Evolutionary conservation across 768 basidiomycete species (phyloP).

Genomic region (Clavaria fumosa): DNA sequence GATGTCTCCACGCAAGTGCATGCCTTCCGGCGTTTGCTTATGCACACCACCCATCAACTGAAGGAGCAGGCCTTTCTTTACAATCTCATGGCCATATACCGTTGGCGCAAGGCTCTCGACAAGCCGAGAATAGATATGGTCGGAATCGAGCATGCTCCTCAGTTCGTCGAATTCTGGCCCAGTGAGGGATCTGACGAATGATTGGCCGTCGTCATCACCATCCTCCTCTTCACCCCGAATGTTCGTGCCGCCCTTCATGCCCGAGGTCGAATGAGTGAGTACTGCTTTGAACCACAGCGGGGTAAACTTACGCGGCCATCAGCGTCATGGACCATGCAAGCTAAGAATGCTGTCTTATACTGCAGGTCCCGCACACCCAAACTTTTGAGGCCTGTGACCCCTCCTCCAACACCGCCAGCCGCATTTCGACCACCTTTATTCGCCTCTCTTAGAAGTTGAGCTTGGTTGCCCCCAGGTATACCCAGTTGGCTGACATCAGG

Average conservation of each 20-base stretch:
- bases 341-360: constrained; percentile 97
- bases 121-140: constrained; percentile 87
- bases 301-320: constrained; percentile 61
- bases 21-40: constrained; percentile 90
- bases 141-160: constrained; percentile 83
- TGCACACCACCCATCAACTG: constrained; percentile 99
- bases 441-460: constrained; percentile 81
- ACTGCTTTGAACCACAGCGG: neutral
- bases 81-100: constrained; percentile 96
- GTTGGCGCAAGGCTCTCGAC: constrained; percentile 95
- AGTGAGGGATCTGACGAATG: constrained; percentile 80
- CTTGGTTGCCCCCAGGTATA: constrained; percentile 83
- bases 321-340: constrained; percentile 91
- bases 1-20: constrained; percentile 96
- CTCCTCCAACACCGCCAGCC: constrained; percentile 56
- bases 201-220: constrained; percentile 61
- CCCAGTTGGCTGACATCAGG: constrained; percentile 96
- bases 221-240: constrained; percentile 80
- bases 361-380: constrained; percentile 90
- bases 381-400: constrained; percentile 88
- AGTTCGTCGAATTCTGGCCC: constrained; percentile 93
- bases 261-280: constrained; percentile 8
- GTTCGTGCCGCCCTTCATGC: constrained; percentile 59
- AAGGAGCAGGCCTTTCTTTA: constrained; percentile 91
- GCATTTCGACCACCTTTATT: constrained; percentile 47